phyloP scores from a whole-genome alignment of 257 asterid species.

The Sherardia arvensis region DNA sequence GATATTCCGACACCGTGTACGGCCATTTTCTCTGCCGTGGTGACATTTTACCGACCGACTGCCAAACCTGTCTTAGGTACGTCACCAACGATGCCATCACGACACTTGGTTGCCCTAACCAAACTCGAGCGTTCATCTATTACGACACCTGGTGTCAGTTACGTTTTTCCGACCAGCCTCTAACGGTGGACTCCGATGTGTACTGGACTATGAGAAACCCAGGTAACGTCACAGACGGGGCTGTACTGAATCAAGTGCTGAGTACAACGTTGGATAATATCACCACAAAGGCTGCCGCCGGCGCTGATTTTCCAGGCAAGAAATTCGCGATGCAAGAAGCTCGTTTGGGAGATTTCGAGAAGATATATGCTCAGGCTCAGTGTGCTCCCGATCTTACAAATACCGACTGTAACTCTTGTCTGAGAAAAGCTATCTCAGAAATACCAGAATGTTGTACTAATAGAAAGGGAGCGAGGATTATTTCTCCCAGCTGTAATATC shows the following conservation, averaged over 20 bases:
- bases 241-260: neutral
- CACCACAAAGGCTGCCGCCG: too few relatives aligned
- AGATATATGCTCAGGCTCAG: neutral
- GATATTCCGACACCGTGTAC: neutral
- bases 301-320: neutral
- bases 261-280: too few relatives aligned
- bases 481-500: constrained; percentile 4
- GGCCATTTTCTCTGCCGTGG: constrained; percentile 22
- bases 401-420: constrained; percentile 4
- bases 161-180: constrained; percentile 4
- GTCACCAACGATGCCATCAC: neutral
- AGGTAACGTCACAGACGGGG: neutral
- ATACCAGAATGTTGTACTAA: neutral
- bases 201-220: too few relatives aligned
- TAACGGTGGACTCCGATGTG: too few relatives aligned
- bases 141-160: constrained; percentile 4
- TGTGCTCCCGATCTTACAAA: constrained; percentile 1
- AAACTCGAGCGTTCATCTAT: neutral
- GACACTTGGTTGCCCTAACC: neutral
- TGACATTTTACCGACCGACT: neutral
- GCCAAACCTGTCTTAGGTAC: neutral
- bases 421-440: neutral
- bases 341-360: too few relatives aligned
- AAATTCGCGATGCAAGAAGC: constrained; percentile 1
- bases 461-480: constrained; percentile 6